phyloP scores from a whole-genome alignment of 257 asterid genomes.

The Solanum etuberosum region DNA sequence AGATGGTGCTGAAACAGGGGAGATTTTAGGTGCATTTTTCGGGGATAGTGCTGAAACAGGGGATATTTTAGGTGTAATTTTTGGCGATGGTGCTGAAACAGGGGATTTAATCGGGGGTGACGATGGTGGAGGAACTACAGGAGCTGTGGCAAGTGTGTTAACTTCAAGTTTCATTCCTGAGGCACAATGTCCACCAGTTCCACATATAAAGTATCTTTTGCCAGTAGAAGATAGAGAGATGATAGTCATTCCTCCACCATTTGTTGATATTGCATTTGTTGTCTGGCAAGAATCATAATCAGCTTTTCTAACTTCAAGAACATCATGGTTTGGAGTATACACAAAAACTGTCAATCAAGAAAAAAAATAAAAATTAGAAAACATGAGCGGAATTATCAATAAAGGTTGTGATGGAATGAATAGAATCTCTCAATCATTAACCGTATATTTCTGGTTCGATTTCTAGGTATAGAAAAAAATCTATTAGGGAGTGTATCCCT shows the following conservation, averaged over 20 bases:
- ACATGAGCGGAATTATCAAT: not conserved
- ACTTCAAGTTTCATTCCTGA: conserved; percentile 59
- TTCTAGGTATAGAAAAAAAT: not conserved
- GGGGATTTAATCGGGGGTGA: not conserved
- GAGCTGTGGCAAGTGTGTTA: conserved; percentile 16
- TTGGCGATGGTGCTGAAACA: conserved; percentile 1
- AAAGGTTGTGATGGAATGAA: not conserved
- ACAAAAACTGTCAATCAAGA: conserved; percentile 32
- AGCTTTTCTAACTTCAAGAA: conserved; percentile 43
- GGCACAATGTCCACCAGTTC: conserved; percentile 46
- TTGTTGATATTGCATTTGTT: conserved; percentile 25
- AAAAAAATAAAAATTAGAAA: not conserved
- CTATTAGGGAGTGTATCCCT: not conserved
- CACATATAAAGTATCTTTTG: conserved; percentile 52
- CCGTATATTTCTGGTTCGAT: not conserved
- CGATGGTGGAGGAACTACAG: not conserved
- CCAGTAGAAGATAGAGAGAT: conserved; percentile 44
- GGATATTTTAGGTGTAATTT: not conserved
- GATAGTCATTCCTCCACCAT: conserved; percentile 33
- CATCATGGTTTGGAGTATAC: conserved; percentile 40
- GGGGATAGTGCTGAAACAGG: not conserved
- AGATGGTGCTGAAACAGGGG: not conserved
- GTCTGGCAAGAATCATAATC: conserved; percentile 44
- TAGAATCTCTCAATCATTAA: not conserved
- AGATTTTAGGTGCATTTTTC: not conserved